Conservation (phyloP, 768 basidiomycete species). For the Chalciporus sphaerocephalus region DNA sequence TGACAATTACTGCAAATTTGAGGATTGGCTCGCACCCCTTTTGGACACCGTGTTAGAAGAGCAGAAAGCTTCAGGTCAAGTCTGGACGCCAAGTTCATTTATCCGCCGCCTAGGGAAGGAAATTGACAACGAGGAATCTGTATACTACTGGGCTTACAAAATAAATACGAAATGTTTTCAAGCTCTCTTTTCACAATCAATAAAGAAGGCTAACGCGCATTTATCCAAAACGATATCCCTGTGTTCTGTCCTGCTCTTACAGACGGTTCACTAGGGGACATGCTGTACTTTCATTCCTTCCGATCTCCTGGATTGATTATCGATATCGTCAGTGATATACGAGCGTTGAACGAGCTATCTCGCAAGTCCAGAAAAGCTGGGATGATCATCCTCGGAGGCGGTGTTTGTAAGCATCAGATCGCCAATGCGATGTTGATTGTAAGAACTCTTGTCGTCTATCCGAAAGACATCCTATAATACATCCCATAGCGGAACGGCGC, state of each 20-base stretch:
- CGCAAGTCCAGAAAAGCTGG: slow-evolving; percentile 89
- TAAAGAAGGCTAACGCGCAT: slow-evolving; percentile 23
- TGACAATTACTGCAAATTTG: slow-evolving; percentile 98
- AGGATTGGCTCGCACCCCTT: slow-evolving; percentile 98
- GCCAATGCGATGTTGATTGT: slow-evolving; percentile 99
- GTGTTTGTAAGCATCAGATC: slow-evolving; percentile 99
- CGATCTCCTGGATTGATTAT: slow-evolving; percentile 76
- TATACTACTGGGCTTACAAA: slow-evolving; percentile 99
- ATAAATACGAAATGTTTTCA: slow-evolving; percentile 46
- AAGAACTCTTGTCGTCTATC: slow-evolving; percentile 22
- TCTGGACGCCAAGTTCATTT: slow-evolving; percentile 94
- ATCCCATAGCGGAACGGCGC: slow-evolving; percentile 87
- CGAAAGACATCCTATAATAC: slow-evolving; percentile 1
- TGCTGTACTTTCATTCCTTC: slow-evolving; percentile 99
- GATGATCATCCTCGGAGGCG: slow-evolving; percentile 97
- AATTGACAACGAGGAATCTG: slow-evolving; percentile 94
- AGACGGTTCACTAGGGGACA: slow-evolving; percentile 96
- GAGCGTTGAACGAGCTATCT: slow-evolving; percentile 83
- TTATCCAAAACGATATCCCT: slow-evolving; percentile 86
- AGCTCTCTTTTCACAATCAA: slow-evolving; percentile 9
- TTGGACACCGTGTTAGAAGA: slow-evolving; percentile 87
- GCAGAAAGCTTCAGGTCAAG: slow-evolving; percentile 61
- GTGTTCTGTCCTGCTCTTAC: slow-evolving; percentile 98
- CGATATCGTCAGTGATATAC: slow-evolving; percentile 94
- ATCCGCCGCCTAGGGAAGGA: slow-evolving; percentile 94